phyloP scores from a whole-genome alignment of 371 early-diverging fungal genomes.

The Syncephalastrum contaminatum region DNA sequence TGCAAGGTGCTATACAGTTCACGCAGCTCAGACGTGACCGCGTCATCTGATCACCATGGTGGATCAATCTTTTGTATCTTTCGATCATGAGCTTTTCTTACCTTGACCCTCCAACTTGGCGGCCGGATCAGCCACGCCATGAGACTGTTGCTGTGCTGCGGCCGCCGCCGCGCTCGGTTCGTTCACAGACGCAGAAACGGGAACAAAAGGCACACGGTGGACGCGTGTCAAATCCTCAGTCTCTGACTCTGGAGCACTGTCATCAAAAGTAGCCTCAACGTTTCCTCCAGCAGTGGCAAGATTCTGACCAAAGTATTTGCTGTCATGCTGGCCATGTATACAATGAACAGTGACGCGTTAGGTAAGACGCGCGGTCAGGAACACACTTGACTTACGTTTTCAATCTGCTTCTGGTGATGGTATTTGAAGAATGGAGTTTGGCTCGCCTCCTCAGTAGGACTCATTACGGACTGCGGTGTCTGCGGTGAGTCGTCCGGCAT shows the following conservation, averaged over 20 bases:
- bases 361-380: not conserved
- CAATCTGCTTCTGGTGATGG: conserved; percentile 40
- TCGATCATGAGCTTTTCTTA: not conserved
- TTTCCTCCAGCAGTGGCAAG: conserved; percentile 15
- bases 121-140: conserved; percentile 3
- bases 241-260: too few relatives aligned
- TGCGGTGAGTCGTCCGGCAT: too few relatives aligned
- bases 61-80: not conserved
- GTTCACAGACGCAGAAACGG: too few relatives aligned
- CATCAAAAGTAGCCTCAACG: not conserved
- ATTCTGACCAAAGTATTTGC: conserved; percentile 43
- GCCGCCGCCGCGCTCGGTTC: not conserved
- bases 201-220: too few relatives aligned
- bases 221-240: too few relatives aligned
- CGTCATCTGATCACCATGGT: conserved; percentile 31
- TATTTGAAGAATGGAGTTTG: conserved; percentile 45
- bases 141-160: not conserved
- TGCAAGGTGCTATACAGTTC: conserved; percentile 57
- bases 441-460: conserved; percentile 5
- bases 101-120: conserved; percentile 4
- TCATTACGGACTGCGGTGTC: not conserved
- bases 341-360: not conserved
- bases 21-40: conserved; percentile 54
- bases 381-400: conserved; percentile 28
- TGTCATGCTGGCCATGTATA: conserved; percentile 31